Evolutionary conservation across 1,284 basidiomycete genomes (phyloP), one percentile per base, ranked within the genome.

Genomic region (Leccinum pallidistipes): DNA sequence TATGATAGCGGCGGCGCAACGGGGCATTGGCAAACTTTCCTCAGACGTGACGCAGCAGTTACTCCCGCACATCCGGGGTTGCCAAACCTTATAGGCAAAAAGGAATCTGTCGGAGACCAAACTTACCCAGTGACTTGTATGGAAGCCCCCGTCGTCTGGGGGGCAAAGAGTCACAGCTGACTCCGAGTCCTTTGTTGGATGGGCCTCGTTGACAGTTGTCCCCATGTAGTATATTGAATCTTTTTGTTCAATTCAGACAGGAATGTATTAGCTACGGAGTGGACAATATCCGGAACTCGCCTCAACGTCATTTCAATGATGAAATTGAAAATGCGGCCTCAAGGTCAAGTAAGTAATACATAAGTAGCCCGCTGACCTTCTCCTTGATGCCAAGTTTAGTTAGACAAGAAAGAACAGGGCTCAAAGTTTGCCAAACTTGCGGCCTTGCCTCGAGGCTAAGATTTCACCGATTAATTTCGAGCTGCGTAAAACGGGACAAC

Each of bases 81-180:
- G 40, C 58, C 59, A 53, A 59, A 27, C 59, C 55, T 31, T 29
- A 59, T 55, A 58, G 55, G 60, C 65, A 58, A 65, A 69, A 55
- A 55, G 49, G 36, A 54, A 58, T 21, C 18, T 18, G 43, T 63
- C 62, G 38, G 52, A 47, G 29, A 31, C 51, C 56, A 32, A 52
- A 63, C 16, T 18, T 27, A n/a, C 14, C 10, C 29, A 52, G 11
- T 32, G 27, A 24, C 14, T 29, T 31, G 16, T 52, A 32, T 59
- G 36, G 47, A 43, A 29, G 4, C 49, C 54, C 34, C 50, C 60
- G 55, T 55, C 59, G 38, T 56, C 43, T 34, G 59, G 34, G 21
- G 40, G 45, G 45, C 16, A 45, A 24, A 63, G 58, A 62, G 47
- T 49, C 47, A 49, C 61, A 56, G 60, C 59, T 57, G 59, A 29